phyloP scores from a whole-genome alignment of 192 early-diverging fungal genomes.

The Backusella circina region DNA sequence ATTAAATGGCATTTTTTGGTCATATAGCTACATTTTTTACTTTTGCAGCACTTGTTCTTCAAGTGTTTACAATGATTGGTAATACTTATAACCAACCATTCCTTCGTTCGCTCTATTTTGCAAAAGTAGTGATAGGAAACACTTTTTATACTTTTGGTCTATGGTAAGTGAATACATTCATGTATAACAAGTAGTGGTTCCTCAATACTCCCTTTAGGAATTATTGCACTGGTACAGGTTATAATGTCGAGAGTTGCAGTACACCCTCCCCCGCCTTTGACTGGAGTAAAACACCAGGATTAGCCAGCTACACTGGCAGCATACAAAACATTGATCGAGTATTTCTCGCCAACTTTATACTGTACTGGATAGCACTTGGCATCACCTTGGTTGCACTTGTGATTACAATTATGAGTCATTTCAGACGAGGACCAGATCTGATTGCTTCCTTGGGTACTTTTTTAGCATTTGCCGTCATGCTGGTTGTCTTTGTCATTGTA shows the following conservation, averaged over 20 bases:
- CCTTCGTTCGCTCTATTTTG: conserved; percentile 21
- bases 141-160: conserved; percentile 17
- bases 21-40: conserved; percentile 22
- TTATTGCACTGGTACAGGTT: conserved; percentile 20
- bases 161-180: conserved; percentile 11
- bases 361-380: conserved; percentile 27
- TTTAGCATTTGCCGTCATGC: conserved; percentile 14
- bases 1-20: conserved; percentile 19
- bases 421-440: conserved; percentile 8
- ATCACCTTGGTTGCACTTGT: conserved; percentile 19
- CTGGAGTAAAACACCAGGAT: background rate
- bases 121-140: background rate
- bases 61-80: conserved; percentile 29
- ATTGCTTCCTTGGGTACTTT: conserved; percentile 15
- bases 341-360: conserved; percentile 16
- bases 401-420: conserved; percentile 19
- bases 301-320: background rate
- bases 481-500: conserved; percentile 19
- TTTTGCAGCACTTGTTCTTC: conserved; percentile 22
- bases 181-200: background rate
- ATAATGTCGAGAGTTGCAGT: background rate
- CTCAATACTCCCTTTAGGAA: background rate
- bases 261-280: background rate
- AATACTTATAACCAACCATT: conserved; percentile 24
- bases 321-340: conserved; percentile 2